Evolutionary conservation across 192 early-diverging fungal genomes (phyloP).

Genomic region (Spizellomyces punctatus): DNA sequence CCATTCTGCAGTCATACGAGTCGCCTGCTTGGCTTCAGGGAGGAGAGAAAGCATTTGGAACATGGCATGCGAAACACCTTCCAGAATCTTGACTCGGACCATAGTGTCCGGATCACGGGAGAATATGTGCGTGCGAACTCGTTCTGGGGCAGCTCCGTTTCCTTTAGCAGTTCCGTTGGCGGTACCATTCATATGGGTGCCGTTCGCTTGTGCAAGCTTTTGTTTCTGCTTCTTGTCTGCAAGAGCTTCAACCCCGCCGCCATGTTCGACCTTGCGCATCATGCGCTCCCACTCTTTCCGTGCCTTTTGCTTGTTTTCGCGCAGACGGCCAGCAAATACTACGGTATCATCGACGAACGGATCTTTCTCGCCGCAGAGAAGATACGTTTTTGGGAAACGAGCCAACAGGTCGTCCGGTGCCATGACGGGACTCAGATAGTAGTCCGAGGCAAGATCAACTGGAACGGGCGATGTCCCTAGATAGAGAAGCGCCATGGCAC

Average conservation of each 20-base stretch:
- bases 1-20: slow-evolving; percentile 46
- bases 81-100: slow-evolving; percentile 71
- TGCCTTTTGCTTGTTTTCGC: slow-evolving; percentile 74
- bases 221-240: neutral
- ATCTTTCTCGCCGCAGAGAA: slow-evolving; percentile 95
- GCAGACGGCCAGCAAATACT: slow-evolving; percentile 83
- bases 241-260: neutral
- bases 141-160: neutral
- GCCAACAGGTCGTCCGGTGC: slow-evolving; percentile 85
- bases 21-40: slow-evolving; percentile 66
- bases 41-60: slow-evolving; percentile 71
- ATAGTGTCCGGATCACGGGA: slow-evolving; percentile 50
- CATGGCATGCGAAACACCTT: slow-evolving; percentile 66
- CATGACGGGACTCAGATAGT: slow-evolving; percentile 81
- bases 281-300: slow-evolving; percentile 51
- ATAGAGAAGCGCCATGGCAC: slow-evolving; percentile 79
- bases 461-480: slow-evolving; percentile 77
- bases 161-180: neutral
- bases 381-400: slow-evolving; percentile 86
- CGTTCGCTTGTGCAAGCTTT: neutral
- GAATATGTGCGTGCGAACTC: slow-evolving; percentile 45
- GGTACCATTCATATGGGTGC: neutral
- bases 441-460: slow-evolving; percentile 75
- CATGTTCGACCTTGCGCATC: slow-evolving; percentile 7
- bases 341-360: slow-evolving; percentile 97